Evolutionary conservation across 2,329 filamentous ascomycete species (phyloP).

Genomic region (Aspergillus costaricaensis): DNA sequence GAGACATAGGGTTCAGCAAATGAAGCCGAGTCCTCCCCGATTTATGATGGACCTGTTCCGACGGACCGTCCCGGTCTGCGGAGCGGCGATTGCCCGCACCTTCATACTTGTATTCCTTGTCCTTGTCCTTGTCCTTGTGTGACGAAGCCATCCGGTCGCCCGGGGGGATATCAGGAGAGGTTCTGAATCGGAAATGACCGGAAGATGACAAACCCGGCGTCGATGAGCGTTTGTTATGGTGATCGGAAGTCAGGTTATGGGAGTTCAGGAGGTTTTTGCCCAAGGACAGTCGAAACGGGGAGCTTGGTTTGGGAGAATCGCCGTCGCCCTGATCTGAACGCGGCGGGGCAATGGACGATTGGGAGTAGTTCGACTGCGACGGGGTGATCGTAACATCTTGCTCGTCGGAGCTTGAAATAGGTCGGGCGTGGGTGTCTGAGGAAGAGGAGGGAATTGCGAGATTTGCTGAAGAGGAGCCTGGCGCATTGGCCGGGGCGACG

Average conservation of each 20-base stretch:
- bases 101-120: slow-evolving; percentile 30
- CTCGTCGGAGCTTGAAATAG: slow-evolving; percentile 36
- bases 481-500: slow-evolving; percentile 23
- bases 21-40: slow-evolving; percentile 55
- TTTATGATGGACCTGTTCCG: slow-evolving; percentile 34
- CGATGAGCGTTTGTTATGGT: slow-evolving; percentile 31
- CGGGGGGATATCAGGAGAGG: slow-evolving; percentile 30
- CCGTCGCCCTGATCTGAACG: slow-evolving; percentile 30
- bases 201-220: slow-evolving; percentile 26
- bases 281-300: slow-evolving; percentile 40
- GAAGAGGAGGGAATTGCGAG: slow-evolving; percentile 29
- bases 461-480: slow-evolving; percentile 32
- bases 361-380: slow-evolving; percentile 30
- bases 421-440: slow-evolving; percentile 31
- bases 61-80: slow-evolving; percentile 30
- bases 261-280: slow-evolving; percentile 32
- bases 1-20: slow-evolving; percentile 62
- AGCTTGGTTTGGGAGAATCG: slow-evolving; percentile 35
- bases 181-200: slow-evolving; percentile 31
- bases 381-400: slow-evolving; percentile 25
- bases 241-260: slow-evolving; percentile 26
- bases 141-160: slow-evolving; percentile 25
- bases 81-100: slow-evolving; percentile 24
- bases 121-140: slow-evolving; percentile 27
- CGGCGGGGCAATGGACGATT: slow-evolving; percentile 24